Percentiles rank a stretch among this genome's conserved stretches.
These are phyloP conservation scores for Stephania yunnanensis DNA, from an alignment of 164 flowering plant species.

Conservation along the genomic window DNA sequence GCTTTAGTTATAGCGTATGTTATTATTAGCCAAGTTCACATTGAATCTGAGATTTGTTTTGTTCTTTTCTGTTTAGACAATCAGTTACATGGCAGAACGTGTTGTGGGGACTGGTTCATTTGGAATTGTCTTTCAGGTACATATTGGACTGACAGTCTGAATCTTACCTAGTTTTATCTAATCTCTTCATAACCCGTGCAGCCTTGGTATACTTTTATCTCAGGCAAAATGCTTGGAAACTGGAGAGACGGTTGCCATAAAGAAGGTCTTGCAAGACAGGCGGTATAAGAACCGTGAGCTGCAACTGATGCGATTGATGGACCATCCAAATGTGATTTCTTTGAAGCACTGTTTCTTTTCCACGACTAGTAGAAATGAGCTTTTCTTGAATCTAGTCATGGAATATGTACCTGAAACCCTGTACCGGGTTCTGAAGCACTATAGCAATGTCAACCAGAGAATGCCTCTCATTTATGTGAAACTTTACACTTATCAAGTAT, in stretches of 20 bases:
- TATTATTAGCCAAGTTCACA: too few relatives aligned
- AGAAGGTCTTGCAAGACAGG: slow-evolving; percentile 90
- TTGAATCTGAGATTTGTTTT: slow-evolving; percentile 3
- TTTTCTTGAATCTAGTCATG: slow-evolving; percentile 89
- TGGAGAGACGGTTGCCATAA: slow-evolving; percentile 87
- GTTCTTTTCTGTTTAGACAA: slow-evolving; percentile 54
- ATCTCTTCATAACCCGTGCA: not conserved
- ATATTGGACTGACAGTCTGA: not conserved
- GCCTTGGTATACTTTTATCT: not conserved
- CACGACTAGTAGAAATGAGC: slow-evolving; percentile 82
- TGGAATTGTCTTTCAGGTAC: slow-evolving; percentile 91
- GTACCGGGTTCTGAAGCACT: slow-evolving; percentile 73
- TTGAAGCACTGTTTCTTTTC: slow-evolving; percentile 94
- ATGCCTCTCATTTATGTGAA: slow-evolving; percentile 94
- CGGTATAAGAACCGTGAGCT: slow-evolving; percentile 93
- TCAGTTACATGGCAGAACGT: slow-evolving; percentile 97
- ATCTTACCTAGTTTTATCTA: not conserved
- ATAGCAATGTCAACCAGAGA: slow-evolving; percentile 66
- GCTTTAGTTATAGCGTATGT: too few relatives aligned
- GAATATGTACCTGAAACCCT: slow-evolving; percentile 91
- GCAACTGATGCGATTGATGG: slow-evolving; percentile 88
- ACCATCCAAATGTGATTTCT: slow-evolving; percentile 85
- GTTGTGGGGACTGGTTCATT: slow-evolving; percentile 96
- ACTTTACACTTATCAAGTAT: slow-evolving; percentile 79
- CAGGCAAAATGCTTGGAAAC: slow-evolving; percentile 96